These are phyloP conservation scores for Aspergillus sp. DNA, from an alignment of 2,329 filamentous ascomycete species.

Conservation along the genomic window DNA sequence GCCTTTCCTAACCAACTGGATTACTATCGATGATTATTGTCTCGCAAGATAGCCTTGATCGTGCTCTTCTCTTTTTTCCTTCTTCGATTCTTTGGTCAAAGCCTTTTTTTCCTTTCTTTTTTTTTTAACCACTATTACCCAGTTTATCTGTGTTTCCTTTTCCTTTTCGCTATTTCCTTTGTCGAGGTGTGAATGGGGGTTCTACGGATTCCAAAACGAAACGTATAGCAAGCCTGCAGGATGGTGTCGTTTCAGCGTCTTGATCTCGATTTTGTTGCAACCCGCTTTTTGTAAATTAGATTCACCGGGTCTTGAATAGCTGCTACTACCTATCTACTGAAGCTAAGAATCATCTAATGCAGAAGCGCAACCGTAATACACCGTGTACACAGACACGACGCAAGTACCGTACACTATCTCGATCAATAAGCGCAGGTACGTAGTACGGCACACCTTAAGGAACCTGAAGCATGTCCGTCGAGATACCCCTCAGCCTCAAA, in stretches of 20 bases:
- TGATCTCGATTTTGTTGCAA: conserved; percentile 4
- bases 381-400: background rate
- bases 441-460: background rate
- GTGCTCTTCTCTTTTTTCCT: background rate
- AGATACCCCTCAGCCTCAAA: background rate
- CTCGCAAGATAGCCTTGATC: conserved; percentile 13
- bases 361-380: background rate
- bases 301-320: conserved; percentile 13
- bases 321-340: conserved; percentile 2
- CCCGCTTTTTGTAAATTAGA: conserved; percentile 20
- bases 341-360: conserved; percentile 7
- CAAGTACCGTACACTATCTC: background rate
- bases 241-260: conserved; percentile 10
- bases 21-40: conserved; percentile 14
- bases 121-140: conserved; percentile 1
- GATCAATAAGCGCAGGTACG: background rate
- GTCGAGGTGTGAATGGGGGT: conserved; percentile 16
- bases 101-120: conserved; percentile 17
- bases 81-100: conserved; percentile 22
- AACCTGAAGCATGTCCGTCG: background rate
- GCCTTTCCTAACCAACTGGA: conserved; percentile 6
- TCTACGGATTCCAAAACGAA: conserved; percentile 12
- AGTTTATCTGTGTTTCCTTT: conserved; percentile 20
- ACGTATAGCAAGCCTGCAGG: conserved; percentile 6
- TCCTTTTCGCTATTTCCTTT: conserved; percentile 29